Conservation (phyloP, 1,284 basidiomycete genomes). For the Tilletia setariae region DNA sequence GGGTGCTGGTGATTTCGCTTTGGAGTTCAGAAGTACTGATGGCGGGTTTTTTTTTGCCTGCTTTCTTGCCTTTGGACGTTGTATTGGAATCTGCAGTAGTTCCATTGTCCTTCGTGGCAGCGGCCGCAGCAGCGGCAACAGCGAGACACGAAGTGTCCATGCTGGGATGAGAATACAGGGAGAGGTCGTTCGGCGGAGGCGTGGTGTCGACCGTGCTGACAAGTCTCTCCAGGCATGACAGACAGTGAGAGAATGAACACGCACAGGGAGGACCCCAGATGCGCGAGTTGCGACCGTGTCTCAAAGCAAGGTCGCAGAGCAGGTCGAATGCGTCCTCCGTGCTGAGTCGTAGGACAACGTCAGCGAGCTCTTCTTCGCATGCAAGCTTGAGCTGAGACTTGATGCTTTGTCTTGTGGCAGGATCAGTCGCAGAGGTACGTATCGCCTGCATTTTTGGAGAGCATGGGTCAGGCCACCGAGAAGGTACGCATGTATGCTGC, state of each 20-base stretch:
- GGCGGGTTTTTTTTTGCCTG: too few relatives aligned
- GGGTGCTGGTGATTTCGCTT: too few relatives aligned
- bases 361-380: slow-evolving; percentile 26
- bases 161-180: too few relatives aligned
- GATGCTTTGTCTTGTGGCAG: slow-evolving; percentile 17
- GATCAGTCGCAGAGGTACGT: slow-evolving; percentile 16
- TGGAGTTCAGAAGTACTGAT: too few relatives aligned
- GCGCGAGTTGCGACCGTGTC: slow-evolving; percentile 25
- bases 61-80: background rate
- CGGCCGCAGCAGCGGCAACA: background rate
- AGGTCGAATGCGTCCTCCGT: slow-evolving; percentile 32
- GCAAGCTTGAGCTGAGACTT: slow-evolving; percentile 20
- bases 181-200: too few relatives aligned
- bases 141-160: slow-evolving; percentile 16
- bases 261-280: slow-evolving; percentile 31
- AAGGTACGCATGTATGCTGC: too few relatives aligned
- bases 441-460: too few relatives aligned
- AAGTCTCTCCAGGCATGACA: too few relatives aligned
- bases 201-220: too few relatives aligned
- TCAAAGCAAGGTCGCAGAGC: slow-evolving; percentile 25
- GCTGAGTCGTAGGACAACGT: slow-evolving; percentile 22
- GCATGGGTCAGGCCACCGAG: too few relatives aligned
- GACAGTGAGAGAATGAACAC: slow-evolving; percentile 27
- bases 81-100: background rate
- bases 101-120: background rate